Evolutionary conservation across 805 yeast genomes (phyloP), one percentile per base, ranked within the genome.

Genomic region (Wickerhamiella allomyrinae): DNA sequence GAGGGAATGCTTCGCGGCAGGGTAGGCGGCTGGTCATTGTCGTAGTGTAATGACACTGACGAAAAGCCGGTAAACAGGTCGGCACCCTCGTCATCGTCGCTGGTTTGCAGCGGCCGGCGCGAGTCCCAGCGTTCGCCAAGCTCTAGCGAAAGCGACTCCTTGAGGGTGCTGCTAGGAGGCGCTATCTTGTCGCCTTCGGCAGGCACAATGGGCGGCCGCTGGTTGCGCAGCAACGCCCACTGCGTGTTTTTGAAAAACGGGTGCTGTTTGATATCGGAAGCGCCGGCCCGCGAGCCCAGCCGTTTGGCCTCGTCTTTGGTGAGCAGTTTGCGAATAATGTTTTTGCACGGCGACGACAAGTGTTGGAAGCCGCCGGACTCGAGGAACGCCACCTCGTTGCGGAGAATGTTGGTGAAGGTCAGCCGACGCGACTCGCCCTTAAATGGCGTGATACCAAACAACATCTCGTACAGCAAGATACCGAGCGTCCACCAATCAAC

Each of bases 401-500:
- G 86, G 55, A 91, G 63, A 40, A 91, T 77, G 53, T 85, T 84
- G 34, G 89, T 76, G 58, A 91, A 91, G 0, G 99, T 91, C 51
- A 78, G 78, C 55, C 86, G 86, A 34, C 97, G 71, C 49, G 79
- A 85, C 27, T 74, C 67, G 6, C 98, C 98, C 63, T 91, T 91
- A 64, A 89, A 91, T 2, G 99, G 99, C 0, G 98, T 91, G 7
- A 85, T 81, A 1, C 97, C 97, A 60, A 76, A 87, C 19, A 91
- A 64, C 98, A 91, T 91, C 57, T 91, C 99, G 60, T 76, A 93
- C 20, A 86, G 67, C 53, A 91, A 70, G 17, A 91, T 86, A 3
- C 99, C 99, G 49, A 91, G 66, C 0, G 98, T 91, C 99, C 99
- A 91, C 98, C 98, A 91, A 60, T 91, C 99, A 14, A 91, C 98